phyloP scores from a whole-genome alignment of 148 eudicot genomes.

The Vaccinium corymbosum region DNA sequence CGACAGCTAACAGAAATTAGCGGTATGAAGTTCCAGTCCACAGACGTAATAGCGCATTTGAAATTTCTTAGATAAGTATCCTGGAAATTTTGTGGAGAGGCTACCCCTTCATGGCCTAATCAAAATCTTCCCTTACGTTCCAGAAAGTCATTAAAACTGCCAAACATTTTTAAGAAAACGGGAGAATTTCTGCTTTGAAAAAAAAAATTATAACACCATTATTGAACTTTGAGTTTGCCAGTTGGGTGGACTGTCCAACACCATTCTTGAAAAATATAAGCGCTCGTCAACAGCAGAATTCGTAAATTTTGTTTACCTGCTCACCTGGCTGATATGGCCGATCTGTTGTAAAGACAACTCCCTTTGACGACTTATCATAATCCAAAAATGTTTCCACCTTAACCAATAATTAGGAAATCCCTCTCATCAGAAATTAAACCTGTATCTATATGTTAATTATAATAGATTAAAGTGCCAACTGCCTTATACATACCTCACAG shows the following conservation, averaged over 20 bases:
- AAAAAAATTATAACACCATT: neutral
- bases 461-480: neutral
- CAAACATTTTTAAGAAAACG: constrained; percentile 2
- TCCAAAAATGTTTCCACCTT: constrained; percentile 92
- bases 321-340: constrained; percentile 95
- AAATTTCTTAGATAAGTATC: neutral
- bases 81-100: neutral
- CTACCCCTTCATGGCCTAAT: neutral
- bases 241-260: neutral
- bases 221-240: neutral
- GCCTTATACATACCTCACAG: constrained; percentile 54
- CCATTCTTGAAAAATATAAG: neutral
- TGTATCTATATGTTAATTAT: neutral
- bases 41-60: neutral
- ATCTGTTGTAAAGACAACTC: constrained; percentile 87
- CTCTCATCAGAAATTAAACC: constrained; percentile 10
- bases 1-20: neutral
- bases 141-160: neutral
- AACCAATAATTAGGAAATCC: constrained; percentile 17
- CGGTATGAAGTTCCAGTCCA: neutral
- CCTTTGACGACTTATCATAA: constrained; percentile 82
- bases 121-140: neutral
- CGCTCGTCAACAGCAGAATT: neutral
- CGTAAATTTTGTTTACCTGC: constrained; percentile 68
- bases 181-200: neutral